phyloP scores from a whole-genome alignment of 2,329 filamentous ascomycete species.

The Phialocephala subalpina region DNA sequence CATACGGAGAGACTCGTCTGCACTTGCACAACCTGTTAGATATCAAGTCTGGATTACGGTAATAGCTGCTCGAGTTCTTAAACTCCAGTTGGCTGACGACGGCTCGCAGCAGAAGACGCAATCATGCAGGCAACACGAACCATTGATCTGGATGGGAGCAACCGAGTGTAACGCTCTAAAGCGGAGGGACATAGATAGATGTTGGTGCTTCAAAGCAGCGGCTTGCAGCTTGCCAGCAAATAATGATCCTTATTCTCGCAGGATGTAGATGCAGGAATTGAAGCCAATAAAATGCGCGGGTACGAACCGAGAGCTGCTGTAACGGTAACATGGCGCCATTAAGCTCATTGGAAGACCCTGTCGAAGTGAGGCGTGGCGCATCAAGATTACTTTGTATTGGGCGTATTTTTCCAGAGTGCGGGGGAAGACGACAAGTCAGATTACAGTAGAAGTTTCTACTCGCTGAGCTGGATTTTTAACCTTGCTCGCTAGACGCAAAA shows the following conservation, averaged over 20 bases:
- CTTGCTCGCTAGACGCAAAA: not conserved
- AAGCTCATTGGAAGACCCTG: not conserved
- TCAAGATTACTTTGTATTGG: not conserved
- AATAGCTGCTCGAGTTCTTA: not conserved
- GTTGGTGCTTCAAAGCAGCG: conserved; percentile 18
- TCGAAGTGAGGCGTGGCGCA: conserved; percentile 1
- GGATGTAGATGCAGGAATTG: not conserved
- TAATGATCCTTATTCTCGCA: conserved; percentile 11
- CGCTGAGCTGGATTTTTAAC: not conserved
- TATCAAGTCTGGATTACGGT: not conserved
- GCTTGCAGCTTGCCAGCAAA: conserved; percentile 15
- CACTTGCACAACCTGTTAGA: not conserved
- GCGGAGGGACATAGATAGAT: conserved; percentile 2
- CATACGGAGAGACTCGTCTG: not conserved
- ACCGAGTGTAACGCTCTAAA: conserved; percentile 15
- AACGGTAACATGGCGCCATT: conserved; percentile 14
- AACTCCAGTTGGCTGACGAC: conserved; percentile 12
- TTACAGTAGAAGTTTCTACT: not conserved
- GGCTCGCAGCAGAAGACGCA: conserved; percentile 2
- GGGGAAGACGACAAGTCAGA: conserved; percentile 13
- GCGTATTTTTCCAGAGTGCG: conserved; percentile 5
- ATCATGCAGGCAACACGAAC: conserved; percentile 3
- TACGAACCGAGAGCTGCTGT: conserved; percentile 2
- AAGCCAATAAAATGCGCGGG: conserved; percentile 1
- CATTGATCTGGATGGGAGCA: not conserved